Base-by-base conservation (phyloP, 2,329 filamentous ascomycete genomes). In the Penicillium rolfsii region DNA sequence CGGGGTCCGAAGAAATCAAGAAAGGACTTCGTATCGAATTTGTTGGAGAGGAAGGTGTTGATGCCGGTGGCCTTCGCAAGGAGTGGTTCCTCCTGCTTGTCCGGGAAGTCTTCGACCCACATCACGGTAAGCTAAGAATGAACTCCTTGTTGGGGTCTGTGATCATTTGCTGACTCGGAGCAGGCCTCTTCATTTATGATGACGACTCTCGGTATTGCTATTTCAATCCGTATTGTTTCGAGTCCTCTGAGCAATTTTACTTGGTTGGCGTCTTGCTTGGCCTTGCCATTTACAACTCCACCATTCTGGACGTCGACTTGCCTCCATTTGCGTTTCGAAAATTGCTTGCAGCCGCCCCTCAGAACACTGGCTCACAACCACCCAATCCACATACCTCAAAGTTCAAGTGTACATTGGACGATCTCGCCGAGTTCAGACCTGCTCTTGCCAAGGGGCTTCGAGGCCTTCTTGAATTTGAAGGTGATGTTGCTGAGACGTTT, bases 41-140 rank as follows among this genome's bases (percentile, higher is more conserved):
- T 68, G 83, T 85, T 35, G 93, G 91, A 35, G 93, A 97, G 77
- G 93, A 97, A 76, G 93, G 93, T 4, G 88, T 97, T 54, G 93
- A 97, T 78, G 92, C 90, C 4, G 93, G 93, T 40, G 93, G 93
- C 0, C 81, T 96, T 58, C 87, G 92, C 59, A 97, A 97, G 75
- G 93, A 97, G 77, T 97, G 93, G 93, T 97, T 97, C 73, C 79
- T 97, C 54, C 84, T 97, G 60, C 84, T 97, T 24, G 88, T 95
- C 52, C 84, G 93, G 67, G 93, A 97, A 72, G 89, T 97, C 35
- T 97, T 97, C 77, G 93, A 96, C 70, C 92, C 92, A 3, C 87
- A 93, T 67, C 90, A 96, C 79, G 91, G 91, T 93, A 83, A 70
- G 87, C 78, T 8, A 38, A 46, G 57, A 55, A 64, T 40, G 33